Evolutionary conservation across 768 basidiomycete species (phyloP), one percentile per base, ranked within the genome.

Genomic region (Boletus rubropictus): DNA sequence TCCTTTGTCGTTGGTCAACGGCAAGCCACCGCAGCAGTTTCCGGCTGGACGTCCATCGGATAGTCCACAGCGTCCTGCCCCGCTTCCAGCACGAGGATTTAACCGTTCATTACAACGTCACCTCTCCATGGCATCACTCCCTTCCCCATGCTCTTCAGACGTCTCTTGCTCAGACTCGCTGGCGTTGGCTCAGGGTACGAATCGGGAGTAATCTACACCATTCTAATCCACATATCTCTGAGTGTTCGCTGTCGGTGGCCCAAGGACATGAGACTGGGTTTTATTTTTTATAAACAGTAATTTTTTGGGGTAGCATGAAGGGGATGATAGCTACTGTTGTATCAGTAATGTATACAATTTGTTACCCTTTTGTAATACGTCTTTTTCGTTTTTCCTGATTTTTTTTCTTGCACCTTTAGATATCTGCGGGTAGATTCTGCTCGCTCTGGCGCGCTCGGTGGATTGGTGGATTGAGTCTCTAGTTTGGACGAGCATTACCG

Each of bases 21-120:
- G 66, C 28, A 67, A 54, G 25, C 59, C 61, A 36, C 64, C 66
- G 34, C 62, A 62, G 17, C 66, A 66, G 37, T 63, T 53, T 37
- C 59, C 64, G 7, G 55, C 61, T 3, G 65, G 65, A 8, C 54
- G 29, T 25, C 53, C 44, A 3, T 51, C 55, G 7, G 38, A 50
- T 3, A 46, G 32, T 14, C 42, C 45, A 21, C 46, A 39, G 0
- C 49, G 49, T 12, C 34, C 44, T 1, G 7, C 21, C 11, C 38
- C 43, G 1, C 39, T 46, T 7, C 49, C 50, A 18, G 29, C 51
- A 3, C 59, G 51, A 34, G 52, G 50, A 8, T 46, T 55, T 10
- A 44, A 51, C 11, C 63, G 58, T 39, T 54, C 62, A 3, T 36
- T 63, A 32, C 58, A 62, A 20, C 60, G 63, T 9, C 60, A 63